Evolutionary conservation across 1,284 basidiomycete species (phyloP).

Genomic region (Malassezia slooffiae): DNA sequence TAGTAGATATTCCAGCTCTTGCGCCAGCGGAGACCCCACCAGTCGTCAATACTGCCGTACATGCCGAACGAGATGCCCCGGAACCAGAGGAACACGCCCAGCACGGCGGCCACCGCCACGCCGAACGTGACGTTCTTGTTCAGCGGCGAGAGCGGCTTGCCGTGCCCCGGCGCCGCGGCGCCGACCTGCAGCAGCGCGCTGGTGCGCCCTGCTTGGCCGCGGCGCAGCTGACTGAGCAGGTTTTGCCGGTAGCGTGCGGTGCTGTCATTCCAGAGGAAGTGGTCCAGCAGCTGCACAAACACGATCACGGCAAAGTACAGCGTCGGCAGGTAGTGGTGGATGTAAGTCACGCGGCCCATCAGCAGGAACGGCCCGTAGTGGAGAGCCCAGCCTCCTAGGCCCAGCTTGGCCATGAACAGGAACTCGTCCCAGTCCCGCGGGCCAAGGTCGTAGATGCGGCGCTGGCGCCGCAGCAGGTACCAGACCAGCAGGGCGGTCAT

Average conservation of each 20-base stretch:
- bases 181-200: background rate
- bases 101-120: constrained; percentile 55
- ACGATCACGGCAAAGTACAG: constrained; percentile 91
- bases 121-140: constrained; percentile 67
- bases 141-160: constrained; percentile 49
- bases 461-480: constrained; percentile 72
- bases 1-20: constrained; percentile 46
- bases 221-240: constrained; percentile 3
- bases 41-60: constrained; percentile 60
- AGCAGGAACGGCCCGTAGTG: constrained; percentile 88
- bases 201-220: constrained; percentile 7
- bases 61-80: constrained; percentile 77
- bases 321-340: constrained; percentile 57
- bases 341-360: constrained; percentile 64
- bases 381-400: constrained; percentile 79
- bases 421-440: constrained; percentile 84
- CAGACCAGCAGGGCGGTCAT: constrained; percentile 54
- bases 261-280: constrained; percentile 55
- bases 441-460: constrained; percentile 81
- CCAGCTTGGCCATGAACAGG: constrained; percentile 80
- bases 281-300: constrained; percentile 78
- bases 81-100: constrained; percentile 88
- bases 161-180: background rate
- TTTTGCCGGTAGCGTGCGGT: constrained; percentile 33
- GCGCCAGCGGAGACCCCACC: constrained; percentile 35